Conservation (phyloP, 148 eudicot genomes). For the Cornus florida region DNA sequence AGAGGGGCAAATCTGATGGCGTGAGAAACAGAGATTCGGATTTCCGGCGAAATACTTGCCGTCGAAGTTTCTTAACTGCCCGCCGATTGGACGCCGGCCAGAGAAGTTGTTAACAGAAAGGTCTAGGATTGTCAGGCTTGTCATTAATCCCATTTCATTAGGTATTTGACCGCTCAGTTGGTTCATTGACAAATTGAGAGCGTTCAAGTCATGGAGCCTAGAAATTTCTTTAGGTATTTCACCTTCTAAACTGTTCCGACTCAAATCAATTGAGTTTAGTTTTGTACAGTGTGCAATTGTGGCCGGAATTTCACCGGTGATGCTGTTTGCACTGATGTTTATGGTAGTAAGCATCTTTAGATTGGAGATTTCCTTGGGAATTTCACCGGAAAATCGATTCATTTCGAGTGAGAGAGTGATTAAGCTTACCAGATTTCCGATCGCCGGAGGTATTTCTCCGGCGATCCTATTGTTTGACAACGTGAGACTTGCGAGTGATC, state of each 20-base stretch:
- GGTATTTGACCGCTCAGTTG: constrained; percentile 50
- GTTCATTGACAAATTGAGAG: constrained; percentile 42
- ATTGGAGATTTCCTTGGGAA: constrained; percentile 41
- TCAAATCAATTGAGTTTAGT: constrained; percentile 43
- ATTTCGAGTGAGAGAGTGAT: constrained; percentile 26
- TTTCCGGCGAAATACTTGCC: constrained; percentile 45
- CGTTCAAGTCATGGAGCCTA: constrained; percentile 20
- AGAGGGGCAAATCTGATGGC: constrained; percentile 31
- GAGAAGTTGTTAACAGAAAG: constrained; percentile 52
- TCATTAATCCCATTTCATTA: constrained; percentile 22
- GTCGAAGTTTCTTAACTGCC: constrained; percentile 44
- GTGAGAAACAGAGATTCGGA: constrained; percentile 43
- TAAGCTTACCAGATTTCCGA: constrained; percentile 22
- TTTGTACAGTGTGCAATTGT: constrained; percentile 29
- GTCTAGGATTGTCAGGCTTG: constrained; percentile 37
- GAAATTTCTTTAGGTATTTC: constrained; percentile 38
- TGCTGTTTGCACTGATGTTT: constrained; percentile 34
- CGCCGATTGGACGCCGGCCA: constrained; percentile 39
- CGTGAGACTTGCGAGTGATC: constrained; percentile 21
- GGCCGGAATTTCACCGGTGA: constrained; percentile 46
- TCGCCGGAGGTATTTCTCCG: constrained; percentile 44
- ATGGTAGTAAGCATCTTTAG: constrained; percentile 20
- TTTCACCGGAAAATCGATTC: constrained; percentile 42
- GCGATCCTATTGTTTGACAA: constrained; percentile 36
- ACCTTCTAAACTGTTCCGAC: constrained; percentile 40